phyloP scores from a whole-genome alignment of 805 yeast species.

The Sungouiella thailandica region DNA sequence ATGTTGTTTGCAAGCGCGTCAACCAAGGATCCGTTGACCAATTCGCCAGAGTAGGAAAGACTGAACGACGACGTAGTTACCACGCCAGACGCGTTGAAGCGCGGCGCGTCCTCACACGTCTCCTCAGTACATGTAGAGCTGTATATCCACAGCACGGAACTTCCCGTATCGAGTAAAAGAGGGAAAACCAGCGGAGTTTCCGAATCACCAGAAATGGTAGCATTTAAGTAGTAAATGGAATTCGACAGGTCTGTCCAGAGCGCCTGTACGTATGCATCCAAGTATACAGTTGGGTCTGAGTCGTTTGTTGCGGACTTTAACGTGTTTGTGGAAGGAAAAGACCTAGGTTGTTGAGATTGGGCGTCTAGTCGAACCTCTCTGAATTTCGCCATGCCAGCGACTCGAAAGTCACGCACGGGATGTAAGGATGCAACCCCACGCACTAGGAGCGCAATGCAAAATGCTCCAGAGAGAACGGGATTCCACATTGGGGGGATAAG shows the following conservation, averaged over 20 bases:
- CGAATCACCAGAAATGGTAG: constrained; percentile 11
- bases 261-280: constrained; percentile 3
- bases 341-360: too few species aligned
- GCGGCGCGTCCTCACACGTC: constrained; percentile 34
- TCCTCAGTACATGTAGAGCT: constrained; percentile 42
- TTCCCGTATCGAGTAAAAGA: constrained; percentile 60
- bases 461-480: too few species aligned
- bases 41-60: constrained; percentile 50
- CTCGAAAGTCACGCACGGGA: constrained; percentile 13
- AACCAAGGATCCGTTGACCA: constrained; percentile 46
- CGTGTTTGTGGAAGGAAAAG: too few species aligned
- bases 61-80: constrained; percentile 30
- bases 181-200: constrained; percentile 34
- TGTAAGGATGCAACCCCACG: too few species aligned
- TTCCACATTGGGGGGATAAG: too few species aligned
- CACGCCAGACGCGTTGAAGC: constrained; percentile 17
- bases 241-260: constrained; percentile 9
- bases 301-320: too few species aligned
- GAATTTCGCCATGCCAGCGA: constrained; percentile 3
- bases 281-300: constrained; percentile 2
- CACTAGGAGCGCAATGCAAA: too few species aligned
- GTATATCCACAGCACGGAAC: constrained; percentile 61
- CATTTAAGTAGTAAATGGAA: constrained; percentile 11
- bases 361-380: too few species aligned
- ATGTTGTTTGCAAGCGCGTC: constrained; percentile 24